A percentile compares a stretch with the other conserved stretches of the same genome.
phyloP scores from a whole-genome alignment of 441 rosid genomes.

The Populus tomentosa region DNA sequence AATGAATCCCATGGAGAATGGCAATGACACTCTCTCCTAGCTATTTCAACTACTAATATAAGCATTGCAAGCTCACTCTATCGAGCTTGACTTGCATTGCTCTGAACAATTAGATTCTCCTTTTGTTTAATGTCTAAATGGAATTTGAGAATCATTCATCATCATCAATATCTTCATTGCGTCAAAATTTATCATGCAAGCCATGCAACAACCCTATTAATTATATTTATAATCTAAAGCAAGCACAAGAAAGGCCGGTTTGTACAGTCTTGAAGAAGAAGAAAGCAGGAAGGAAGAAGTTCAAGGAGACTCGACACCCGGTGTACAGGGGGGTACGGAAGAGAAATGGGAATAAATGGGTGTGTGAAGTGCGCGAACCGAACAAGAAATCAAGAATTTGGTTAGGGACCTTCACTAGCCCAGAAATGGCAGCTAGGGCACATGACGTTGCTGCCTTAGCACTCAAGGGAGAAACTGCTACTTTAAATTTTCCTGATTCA shows the following conservation, averaged over 20 bases:
- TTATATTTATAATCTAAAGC: not conserved
- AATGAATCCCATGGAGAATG: no score
- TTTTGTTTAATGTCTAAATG: no score
- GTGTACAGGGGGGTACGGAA: constrained; percentile 25
- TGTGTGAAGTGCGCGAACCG: constrained; percentile 36
- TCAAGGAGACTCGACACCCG: constrained; percentile 21
- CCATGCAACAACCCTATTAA: not conserved
- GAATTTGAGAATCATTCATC: no score
- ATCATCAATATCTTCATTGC: not conserved
- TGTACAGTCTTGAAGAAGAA: constrained; percentile 6
- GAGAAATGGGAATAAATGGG: constrained; percentile 31
- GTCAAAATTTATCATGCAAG: not conserved
- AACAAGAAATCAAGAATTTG: constrained; percentile 32
- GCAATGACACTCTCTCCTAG: no score
- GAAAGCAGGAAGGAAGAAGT: constrained; percentile 23
- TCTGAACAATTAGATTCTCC: no score
- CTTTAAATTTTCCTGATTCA: constrained; percentile 27
- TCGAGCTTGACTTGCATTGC: no score
- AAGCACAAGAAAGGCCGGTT: not conserved
- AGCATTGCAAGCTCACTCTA: no score
- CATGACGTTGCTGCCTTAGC: constrained; percentile 40
- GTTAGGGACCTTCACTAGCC: constrained; percentile 33
- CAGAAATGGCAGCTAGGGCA: constrained; percentile 45
- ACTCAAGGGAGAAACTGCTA: constrained; percentile 23
- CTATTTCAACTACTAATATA: no score